Conservation (phyloP, 176 grass and related monocot species). For the Lolium perenne region DNA sequence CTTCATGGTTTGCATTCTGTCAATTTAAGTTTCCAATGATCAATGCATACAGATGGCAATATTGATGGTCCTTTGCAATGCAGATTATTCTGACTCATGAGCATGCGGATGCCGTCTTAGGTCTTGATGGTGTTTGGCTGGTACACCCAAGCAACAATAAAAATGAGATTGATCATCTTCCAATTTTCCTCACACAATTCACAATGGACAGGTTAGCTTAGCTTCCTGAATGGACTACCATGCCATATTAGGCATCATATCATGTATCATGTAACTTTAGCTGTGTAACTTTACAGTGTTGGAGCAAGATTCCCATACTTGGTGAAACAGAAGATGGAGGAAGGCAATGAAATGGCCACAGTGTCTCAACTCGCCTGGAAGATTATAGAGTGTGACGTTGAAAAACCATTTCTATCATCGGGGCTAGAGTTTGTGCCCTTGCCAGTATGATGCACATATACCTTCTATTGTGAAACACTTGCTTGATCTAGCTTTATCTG, state of each 20-base stretch:
- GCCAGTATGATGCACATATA: constrained; percentile 54
- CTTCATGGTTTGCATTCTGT: background rate
- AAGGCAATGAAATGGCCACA: constrained; percentile 43
- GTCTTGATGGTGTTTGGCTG: constrained; percentile 77
- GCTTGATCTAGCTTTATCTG: background rate
- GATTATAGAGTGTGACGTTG: constrained; percentile 64
- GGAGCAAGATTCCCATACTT: constrained; percentile 70
- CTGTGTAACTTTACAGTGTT: constrained; percentile 49
- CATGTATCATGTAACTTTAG: background rate
- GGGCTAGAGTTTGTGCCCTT: constrained; percentile 83
- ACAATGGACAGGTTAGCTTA: constrained; percentile 73
- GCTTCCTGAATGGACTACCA: background rate
- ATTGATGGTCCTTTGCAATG: background rate
- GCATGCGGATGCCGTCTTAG: constrained; percentile 83
- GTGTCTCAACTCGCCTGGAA: constrained; percentile 68
- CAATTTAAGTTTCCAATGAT: background rate
- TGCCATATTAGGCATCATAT: background rate
- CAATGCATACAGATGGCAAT: background rate
- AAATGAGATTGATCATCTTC: constrained; percentile 56
- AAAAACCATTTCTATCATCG: constrained; percentile 68
- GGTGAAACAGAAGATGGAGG: constrained; percentile 56
- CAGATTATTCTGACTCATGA: constrained; percentile 98
- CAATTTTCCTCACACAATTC: constrained; percentile 82
- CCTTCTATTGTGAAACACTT: background rate
- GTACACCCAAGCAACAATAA: constrained; percentile 49